A percentile compares a stretch with the other conserved stretches of the same genome.
Conservation (phyloP, 768 basidiomycete genomes). For the Suillus weaverae region DNA sequence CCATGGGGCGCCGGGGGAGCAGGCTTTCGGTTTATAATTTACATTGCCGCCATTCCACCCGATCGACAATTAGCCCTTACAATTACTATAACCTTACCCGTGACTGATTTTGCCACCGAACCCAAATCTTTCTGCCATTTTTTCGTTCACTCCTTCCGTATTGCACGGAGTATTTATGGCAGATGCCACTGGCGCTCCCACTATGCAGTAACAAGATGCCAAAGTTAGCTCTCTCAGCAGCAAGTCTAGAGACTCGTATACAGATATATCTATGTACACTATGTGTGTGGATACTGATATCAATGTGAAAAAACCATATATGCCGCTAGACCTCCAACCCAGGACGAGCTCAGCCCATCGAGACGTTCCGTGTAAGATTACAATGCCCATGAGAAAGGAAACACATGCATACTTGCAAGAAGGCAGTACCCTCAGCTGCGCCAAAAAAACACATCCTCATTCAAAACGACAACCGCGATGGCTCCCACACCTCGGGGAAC, state of each 20-base stretch:
- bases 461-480: slow-evolving; percentile 26
- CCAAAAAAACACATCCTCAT: not conserved
- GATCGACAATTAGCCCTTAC: not conserved
- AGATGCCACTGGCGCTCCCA: no score
- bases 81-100: not conserved
- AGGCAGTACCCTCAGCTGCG: not conserved
- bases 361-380: not conserved
- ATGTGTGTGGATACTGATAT: slow-evolving; percentile 4
- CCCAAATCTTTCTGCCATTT: not conserved
- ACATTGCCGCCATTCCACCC: not conserved
- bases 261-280: slow-evolving; percentile 8
- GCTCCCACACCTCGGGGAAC: slow-evolving; percentile 37
- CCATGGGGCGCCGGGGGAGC: not conserved
- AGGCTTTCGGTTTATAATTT: not conserved
- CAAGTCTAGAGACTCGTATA: slow-evolving; percentile 2
- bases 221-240: not conserved
- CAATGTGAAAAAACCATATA: slow-evolving; percentile 1
- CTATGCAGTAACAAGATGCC: not conserved
- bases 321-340: slow-evolving; percentile 3
- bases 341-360: not conserved
- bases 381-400: slow-evolving; percentile 2
- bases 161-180: not conserved
- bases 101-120: not conserved
- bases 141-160: not conserved
- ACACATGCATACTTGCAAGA: slow-evolving; percentile 1